Base-by-base conservation (phyloP, 2,329 filamentous ascomycete genomes). In the Fusarium sp. region DNA sequence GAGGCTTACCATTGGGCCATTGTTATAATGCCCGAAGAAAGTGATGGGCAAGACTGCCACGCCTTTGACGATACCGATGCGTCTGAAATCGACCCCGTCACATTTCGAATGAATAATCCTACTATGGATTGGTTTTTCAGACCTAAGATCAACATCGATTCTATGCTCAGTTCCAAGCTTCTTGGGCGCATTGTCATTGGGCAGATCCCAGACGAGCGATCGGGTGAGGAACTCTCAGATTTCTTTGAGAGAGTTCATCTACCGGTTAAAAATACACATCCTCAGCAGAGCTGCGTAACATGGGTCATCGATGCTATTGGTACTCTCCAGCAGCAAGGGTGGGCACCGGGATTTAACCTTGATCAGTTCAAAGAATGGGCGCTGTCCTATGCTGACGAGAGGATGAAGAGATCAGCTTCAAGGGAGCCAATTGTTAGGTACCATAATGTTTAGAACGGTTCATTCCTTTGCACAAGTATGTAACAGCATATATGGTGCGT, bases 231-330 rank as follows among this genome's bases (percentile, higher is more conserved):
- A 20, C 49, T 79, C 8, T 17, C n/a, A 3, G 55, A 36, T 0
- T 51, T 79, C 9, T 75, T 79, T 20, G 49, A 38, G 1, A 28
- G 13, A 11, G 52, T 79, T 33, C 74, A 70, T 17, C 48, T 77
- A 4, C 78, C 78, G 1, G 59, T 71, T 1, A 79, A 77, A 61
- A 75, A 79, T 22, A 76, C 58, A 17, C 45, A 79, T 49, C 78
- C 77, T 0, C 78, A 79, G 42, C 75, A 79, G 62, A 78, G 76
- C 58, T 78, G 77, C n/a, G 77, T 79, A 49, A 76, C 76, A 14
- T 79, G 78, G 77, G 62, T 50, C n/a, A 51, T 66, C 22, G 57
- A 73, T 61, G 77, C 77, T 2, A 72, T 79, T 9, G 52, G 34
- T 8, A 59, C 52, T 1, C 46, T 79, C 4, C 77, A 78, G 57